Conservation (phyloP, 176 grass and related monocot genomes). For the Oryza glumipatula region DNA sequence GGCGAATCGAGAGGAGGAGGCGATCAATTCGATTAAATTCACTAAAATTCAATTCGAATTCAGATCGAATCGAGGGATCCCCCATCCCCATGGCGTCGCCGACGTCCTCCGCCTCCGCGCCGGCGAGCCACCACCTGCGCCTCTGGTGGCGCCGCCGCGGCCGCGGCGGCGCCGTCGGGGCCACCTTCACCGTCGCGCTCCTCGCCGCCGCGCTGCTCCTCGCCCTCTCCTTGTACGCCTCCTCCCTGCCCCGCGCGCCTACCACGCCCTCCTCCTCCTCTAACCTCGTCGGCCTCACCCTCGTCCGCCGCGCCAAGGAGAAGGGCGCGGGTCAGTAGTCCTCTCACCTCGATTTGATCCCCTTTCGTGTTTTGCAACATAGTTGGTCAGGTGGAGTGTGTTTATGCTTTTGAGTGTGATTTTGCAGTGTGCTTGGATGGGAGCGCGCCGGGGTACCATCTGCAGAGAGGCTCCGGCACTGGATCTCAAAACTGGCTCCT, state of each 20-base stretch:
- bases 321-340: conserved; percentile 70
- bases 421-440: conserved; percentile 80
- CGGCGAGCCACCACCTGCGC: conserved; percentile 45
- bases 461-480: conserved; percentile 56
- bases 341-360: background rate
- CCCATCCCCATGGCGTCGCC: conserved; percentile 22
- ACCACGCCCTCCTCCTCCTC: background rate
- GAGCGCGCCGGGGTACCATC: conserved; percentile 68
- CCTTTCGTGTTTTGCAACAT: background rate
- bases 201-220: conserved; percentile 52
- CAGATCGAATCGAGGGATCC: conserved; percentile 30
- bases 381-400: background rate
- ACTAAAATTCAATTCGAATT: background rate
- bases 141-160: conserved; percentile 66
- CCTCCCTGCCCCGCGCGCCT: conserved; percentile 12
- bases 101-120: conserved; percentile 19
- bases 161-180: conserved; percentile 45
- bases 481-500: conserved; percentile 62
- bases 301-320: conserved; percentile 59
- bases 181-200: conserved; percentile 45
- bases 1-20: background rate
- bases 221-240: conserved; percentile 49
- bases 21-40: background rate
- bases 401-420: background rate
- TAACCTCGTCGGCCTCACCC: conserved; percentile 67